These are phyloP conservation scores for Eucalyptus microcorys DNA, from an alignment of 345 rosid species.

Conservation along the genomic window DNA sequence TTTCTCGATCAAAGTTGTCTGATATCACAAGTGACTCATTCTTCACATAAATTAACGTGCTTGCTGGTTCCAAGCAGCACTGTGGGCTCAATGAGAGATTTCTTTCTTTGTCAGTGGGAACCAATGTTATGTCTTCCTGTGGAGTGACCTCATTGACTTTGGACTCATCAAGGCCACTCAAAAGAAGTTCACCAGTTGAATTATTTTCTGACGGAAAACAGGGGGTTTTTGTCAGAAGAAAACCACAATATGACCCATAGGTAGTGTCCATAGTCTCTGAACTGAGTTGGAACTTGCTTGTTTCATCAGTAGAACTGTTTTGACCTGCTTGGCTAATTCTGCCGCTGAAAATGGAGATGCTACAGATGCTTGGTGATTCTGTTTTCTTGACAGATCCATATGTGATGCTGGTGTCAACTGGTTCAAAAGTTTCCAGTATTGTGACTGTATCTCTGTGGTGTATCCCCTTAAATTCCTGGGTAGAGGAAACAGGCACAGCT, in stretches of 20 bases:
- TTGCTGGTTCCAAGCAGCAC: neutral
- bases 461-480: neutral
- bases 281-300: neutral
- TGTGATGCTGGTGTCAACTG: conserved; percentile 1
- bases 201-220: conserved; percentile 14
- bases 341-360: conserved; percentile 3
- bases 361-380: neutral
- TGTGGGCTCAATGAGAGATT: neutral
- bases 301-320: neutral
- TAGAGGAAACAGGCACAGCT: neutral
- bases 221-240: conserved; percentile 1
- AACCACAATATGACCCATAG: neutral
- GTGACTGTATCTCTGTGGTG: neutral
- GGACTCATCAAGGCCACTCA: conserved; percentile 39
- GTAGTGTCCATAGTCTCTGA: conserved; percentile 1
- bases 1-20: neutral
- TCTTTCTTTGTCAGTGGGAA: conserved; percentile 4
- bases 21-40: conserved; percentile 3
- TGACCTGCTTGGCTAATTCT: neutral
- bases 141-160: conserved; percentile 5
- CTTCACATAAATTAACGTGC: neutral
- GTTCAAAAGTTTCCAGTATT: conserved; percentile 1
- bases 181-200: conserved; percentile 52
- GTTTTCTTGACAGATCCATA: conserved; percentile 1
- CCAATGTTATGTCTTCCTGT: conserved; percentile 3